Evolutionary conservation across 2,329 filamentous ascomycete genomes (phyloP), one percentile per base, ranked within the genome.

Genomic region (Sporothrix inflata): DNA sequence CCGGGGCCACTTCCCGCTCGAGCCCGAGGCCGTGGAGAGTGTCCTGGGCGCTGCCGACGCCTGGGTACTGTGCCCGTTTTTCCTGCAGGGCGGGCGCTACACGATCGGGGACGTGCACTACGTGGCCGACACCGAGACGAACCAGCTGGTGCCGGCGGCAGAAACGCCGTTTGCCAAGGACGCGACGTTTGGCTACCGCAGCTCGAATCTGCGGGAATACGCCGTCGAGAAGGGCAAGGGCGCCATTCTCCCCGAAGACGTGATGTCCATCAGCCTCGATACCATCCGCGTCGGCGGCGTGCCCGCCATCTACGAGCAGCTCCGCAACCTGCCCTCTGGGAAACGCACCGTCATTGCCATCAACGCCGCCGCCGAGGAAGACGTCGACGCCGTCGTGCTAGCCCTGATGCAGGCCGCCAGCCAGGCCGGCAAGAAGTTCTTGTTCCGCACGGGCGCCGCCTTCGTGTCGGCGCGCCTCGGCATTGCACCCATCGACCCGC

Each of bases 1-100:
- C 82, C 93, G 97, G 60, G 94, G 94, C 73, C 90, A 93, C 81
- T 95, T 92, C 84, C 93, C 94, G 30, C 88, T 97, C 16, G 97
- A 97, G 88, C 94, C 93, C 19, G 93, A 98, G 81, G 85, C 84
- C 0, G 85, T 83, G 0, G 84, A 87, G 72, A 78, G 81, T 0
- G 84, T 85, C 0, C 80, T 88, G 0, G 87, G 87, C 0, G 77
- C 80, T 0, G 82, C 83, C 0, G 85, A 88, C 74, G 85, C 83
- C 0, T 87, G 86, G 83, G 80, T 89, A 1, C 79, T 90, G 0
- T 86, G 86, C 0, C 88, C 88, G 0, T 89, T 89, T 77, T 90
- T 90, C 76, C 80, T 85, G 3, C 87, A 90, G 74, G 88, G 88
- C 6, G 87, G 88, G 0, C 77, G 88, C 2, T 86, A 85, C 57